Base-by-base conservation (phyloP, 83 land plant genomes). In the Larix sibirica region DNA sequence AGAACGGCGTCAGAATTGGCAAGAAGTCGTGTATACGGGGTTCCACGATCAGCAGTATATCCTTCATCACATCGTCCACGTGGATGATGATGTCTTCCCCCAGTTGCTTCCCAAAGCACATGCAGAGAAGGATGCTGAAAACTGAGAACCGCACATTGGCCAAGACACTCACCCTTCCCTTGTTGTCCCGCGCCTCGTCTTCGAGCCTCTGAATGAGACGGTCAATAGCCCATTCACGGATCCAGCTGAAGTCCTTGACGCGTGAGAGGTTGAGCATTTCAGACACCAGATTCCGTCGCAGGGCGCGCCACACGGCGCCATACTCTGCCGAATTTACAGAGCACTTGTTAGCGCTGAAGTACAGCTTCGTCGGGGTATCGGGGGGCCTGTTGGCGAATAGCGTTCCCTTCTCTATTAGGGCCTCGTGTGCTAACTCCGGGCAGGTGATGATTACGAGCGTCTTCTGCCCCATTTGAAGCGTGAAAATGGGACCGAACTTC, bases 231-330 rank as follows among this genome's bases (percentile, higher is more conserved):
- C 18, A 6, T 6, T 63, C 50, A 6, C 96, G 60, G 6, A 83
- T 77, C 24, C 36, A 9, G 0, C 61, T 63, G 79, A 90, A 94
- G 80, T 86, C 90, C 36, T 62, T 79, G 69, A 92, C 56, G 40
- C 88, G 81, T 10, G 82, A 18, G 1, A 86, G n/a, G 83, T 83
- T 84, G 58, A 92, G 90, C 87, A 86, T 84, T 70, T 85, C 89
- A 50, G 82, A 84, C 24, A 90, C 96, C 85, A 92, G 85, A 86
- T 94, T 94, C 21, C 90, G 83, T 31, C 96, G 86, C 76, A 94
- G 86, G 9, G 90, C 77, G 17, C 95, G 86, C 96, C 96, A 94
- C 21, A 84, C 86, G n/a, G 95, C 89, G 62, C 95, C 95, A 65
- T 94, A 90, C 26, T 84, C 31, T 42, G 95, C 83, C 17, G 1